Base-by-base conservation (phyloP, 495 filamentous ascomycete species). In the Hypoxylon intermedium region DNA sequence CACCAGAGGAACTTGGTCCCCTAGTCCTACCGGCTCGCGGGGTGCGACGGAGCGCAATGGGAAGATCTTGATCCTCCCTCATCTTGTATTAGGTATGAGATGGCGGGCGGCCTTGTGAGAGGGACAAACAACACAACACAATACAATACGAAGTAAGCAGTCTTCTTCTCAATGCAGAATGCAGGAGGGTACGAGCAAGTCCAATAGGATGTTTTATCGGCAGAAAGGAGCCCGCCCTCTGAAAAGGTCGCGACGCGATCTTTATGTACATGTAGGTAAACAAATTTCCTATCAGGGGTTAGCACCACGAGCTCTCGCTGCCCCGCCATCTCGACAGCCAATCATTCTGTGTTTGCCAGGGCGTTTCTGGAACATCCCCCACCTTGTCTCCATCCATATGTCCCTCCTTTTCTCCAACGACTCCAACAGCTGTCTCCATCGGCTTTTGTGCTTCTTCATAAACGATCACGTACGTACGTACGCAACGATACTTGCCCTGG, bases 41-140 rank as follows among this genome's bases (percentile, higher is more conserved):
- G 5, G 53, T 53, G 38, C 70, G 70, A 26, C 70, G 68, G 28
- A 71, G 63, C 12, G 70, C 68, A 15, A 72, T 72, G 5, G 70
- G 70, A 9, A 68, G 51, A 18, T 68, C 64, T 46, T 58, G 53
- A 19, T 55, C 48, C 9, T 60, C 60, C n/a, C 31, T 42, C 66
- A 69, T 69, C 28, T 58, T 33, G 36, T 24, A 51, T 40, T 36
- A 18, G 33, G 36, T 6, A 9, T 46, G n/a, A 33, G 23, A 46
- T 53, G 34, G 53, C 16, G 20, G 26, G 13, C 40, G 13, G 38
- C 30, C 33, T 13, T 38, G 37, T 19, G 41, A 33, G 11, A 66
- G 51, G 24, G 68, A 42, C 33, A 52, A 18, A 23, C n/a, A n/a
- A n/a, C 26, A 28, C 26, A n/a, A 34, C 12, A 33, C 47, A 16